Conservation (phyloP, 1,284 basidiomycete species). For the Ceratobasidium sp. region DNA sequence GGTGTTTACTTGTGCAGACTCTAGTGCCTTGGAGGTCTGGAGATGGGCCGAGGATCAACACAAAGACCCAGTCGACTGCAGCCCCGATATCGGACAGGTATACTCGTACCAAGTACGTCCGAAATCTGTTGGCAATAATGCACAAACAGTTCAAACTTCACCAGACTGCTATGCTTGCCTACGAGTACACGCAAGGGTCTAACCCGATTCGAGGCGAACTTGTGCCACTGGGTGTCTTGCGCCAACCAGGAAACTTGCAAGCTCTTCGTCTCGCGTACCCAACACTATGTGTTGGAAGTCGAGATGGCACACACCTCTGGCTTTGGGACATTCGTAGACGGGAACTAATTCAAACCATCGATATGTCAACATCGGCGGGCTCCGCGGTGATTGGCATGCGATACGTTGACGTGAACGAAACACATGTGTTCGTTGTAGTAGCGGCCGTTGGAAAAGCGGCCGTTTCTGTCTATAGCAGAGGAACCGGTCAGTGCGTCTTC, state of each 20-base stretch:
- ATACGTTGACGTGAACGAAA: constrained; percentile 36
- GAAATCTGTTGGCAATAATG: not conserved
- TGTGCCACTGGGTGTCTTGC: constrained; percentile 24
- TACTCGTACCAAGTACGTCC: constrained; percentile 14
- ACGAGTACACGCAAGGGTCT: not conserved
- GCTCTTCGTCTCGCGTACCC: constrained; percentile 27
- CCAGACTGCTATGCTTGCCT: not conserved
- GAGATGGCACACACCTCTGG: constrained; percentile 16
- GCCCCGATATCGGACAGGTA: constrained; percentile 16
- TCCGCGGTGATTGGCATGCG: constrained; percentile 6
- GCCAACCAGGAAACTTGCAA: constrained; percentile 6
- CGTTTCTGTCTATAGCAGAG: constrained; percentile 33
- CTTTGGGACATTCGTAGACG: constrained; percentile 39
- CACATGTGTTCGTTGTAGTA: constrained; percentile 33
- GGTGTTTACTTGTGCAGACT: constrained; percentile 17
- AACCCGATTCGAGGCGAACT: constrained; percentile 19
- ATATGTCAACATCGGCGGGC: not conserved
- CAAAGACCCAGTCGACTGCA: constrained; percentile 13
- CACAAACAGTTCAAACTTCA: not conserved
- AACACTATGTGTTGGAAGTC: constrained; percentile 26
- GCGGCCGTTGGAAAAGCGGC: no score
- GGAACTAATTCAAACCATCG: constrained; percentile 25
- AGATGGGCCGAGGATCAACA: constrained; percentile 37
- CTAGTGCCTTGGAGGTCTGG: constrained; percentile 30
- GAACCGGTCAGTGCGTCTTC: constrained; percentile 35